Conservation (phyloP, 495 filamentous ascomycete genomes). For the Neurospora tetrasperma region DNA sequence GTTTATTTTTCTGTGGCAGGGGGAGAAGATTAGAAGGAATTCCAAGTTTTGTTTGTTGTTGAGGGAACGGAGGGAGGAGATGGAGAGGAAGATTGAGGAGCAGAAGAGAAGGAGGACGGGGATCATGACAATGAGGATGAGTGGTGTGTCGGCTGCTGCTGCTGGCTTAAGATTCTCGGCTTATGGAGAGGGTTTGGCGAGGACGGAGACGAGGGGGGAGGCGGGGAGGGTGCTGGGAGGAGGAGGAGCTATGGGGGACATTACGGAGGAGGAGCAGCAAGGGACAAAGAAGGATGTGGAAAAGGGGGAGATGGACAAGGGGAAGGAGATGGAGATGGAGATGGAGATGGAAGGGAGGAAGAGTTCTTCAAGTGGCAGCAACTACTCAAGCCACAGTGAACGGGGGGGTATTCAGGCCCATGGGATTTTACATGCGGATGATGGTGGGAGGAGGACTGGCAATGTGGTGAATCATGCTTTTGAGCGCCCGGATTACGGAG, state of each 20-base stretch:
- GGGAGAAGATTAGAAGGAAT: slow-evolving; percentile 24
- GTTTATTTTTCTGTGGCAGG: slow-evolving; percentile 34
- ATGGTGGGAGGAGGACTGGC: not conserved
- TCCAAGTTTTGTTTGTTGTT: slow-evolving; percentile 30
- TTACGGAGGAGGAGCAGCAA: not conserved
- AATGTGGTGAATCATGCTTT: not conserved
- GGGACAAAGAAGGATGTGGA: not conserved
- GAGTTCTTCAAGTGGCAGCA: not conserved
- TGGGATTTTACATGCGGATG: not conserved
- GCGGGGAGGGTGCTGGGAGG: not conserved
- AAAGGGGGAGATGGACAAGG: not conserved
- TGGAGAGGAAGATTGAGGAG: slow-evolving; percentile 23
- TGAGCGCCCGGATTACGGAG: not conserved
- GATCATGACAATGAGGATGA: no score
- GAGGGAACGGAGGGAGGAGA: slow-evolving; percentile 26
- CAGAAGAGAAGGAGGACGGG: slow-evolving; percentile 11
- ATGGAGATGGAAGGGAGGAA: not conserved
- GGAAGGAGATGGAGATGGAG: not conserved
- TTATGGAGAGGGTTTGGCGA: not conserved
- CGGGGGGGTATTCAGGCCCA: not conserved
- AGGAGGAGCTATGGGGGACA: not conserved
- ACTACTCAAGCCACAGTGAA: not conserved
- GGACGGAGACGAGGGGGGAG: not conserved
- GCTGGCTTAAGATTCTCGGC: not conserved
- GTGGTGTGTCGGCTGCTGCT: no score